These are phyloP conservation scores for Malus sieversii DNA, from an alignment of 306 rosid genomes.

Conservation along the genomic window DNA sequence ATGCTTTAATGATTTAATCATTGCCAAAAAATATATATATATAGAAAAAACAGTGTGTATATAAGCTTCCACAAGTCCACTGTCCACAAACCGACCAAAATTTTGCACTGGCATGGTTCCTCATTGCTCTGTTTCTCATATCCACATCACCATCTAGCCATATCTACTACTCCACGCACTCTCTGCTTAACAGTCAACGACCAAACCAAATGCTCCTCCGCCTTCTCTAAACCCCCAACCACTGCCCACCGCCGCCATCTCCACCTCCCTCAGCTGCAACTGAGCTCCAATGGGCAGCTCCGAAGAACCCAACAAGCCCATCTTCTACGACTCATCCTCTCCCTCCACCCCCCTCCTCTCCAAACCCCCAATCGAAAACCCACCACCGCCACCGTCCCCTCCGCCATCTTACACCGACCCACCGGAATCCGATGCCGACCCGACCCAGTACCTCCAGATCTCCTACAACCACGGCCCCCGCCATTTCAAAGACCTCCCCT, in stretches of 20 bases:
- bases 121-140: background rate
- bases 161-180: background rate
- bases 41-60: background rate
- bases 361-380: conserved; percentile 34
- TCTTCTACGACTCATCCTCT: conserved; percentile 31
- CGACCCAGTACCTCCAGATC: conserved; percentile 63
- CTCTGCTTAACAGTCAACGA: conserved; percentile 19
- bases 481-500: conserved; percentile 60
- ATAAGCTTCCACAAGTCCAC: conserved; percentile 40
- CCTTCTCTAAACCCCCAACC: background rate
- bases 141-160: background rate
- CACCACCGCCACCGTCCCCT: conserved; percentile 17
- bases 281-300: conserved; percentile 34
- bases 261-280: background rate
- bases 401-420: conserved; percentile 17
- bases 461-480: conserved; percentile 62
- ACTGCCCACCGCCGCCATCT: background rate
- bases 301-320: conserved; percentile 45
- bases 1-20: background rate
- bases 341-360: conserved; percentile 56
- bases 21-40: background rate
- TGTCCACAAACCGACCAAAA: conserved; percentile 18
- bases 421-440: conserved; percentile 54
- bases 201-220: background rate
- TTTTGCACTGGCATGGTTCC: background rate